Base-by-base conservation (phyloP, 192 early-diverging fungal genomes). In the Blastocladiella britannica region DNA sequence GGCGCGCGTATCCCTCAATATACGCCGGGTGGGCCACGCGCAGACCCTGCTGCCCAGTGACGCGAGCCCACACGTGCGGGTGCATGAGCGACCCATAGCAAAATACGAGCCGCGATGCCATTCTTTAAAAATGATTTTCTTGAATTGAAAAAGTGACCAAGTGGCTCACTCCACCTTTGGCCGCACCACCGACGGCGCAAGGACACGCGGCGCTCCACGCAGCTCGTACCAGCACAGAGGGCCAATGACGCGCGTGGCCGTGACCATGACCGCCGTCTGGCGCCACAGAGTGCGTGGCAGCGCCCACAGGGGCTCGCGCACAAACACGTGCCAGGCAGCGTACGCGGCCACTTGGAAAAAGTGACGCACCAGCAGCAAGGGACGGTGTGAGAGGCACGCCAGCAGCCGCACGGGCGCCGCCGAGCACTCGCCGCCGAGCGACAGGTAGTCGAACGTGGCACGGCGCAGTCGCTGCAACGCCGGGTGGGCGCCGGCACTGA, bases 391-490 rank as follows among this genome's bases (percentile, higher is more conserved):
- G 26, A 94, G 67, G 6, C 88, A 88, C n/a, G 86, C 88, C 15
- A 93, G 67, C 22, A 97, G 70, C 15, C 87, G 84, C 26, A 87
- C 81, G 4, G 94, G 94, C 0, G 81, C 85, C 57, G 77, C 70
- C 15, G 85, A 72, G 62, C 82, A 93, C 25, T 70, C 67, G 2
- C 88, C 86, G 43, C 94, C 94, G 26, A 85, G 74, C 51, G 74
- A 59, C 61, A 97, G 84, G 61, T 95, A 97, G 7, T 67, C 75
- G 67, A 97, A 91, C 60, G 88, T 91, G 12, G 83, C 88, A 29
- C 86, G 71, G 31, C 87, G 84, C 27, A 97, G 73, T 6, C 79
- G 69, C 29, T 70, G 70, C 53, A 93, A 61, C 61, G 85, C 75
- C 26, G 73, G 72, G 64, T 88, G 83, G 58, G 75, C 74, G 24